Conservation (phyloP, 208 protist genomes). For the Leishmania guyanensis region DNA sequence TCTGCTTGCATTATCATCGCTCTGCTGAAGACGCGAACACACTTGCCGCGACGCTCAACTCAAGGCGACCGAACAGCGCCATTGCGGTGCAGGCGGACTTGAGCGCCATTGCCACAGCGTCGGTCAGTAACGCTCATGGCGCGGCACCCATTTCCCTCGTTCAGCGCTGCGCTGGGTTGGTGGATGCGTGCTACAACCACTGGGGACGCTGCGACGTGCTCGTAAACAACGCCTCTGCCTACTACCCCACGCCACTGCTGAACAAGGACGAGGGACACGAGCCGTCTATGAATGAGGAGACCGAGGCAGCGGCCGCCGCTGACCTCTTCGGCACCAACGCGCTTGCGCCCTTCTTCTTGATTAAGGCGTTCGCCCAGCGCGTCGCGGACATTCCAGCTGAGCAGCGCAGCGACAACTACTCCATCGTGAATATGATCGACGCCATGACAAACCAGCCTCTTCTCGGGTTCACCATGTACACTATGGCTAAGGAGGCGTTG, state of each 20-base stretch:
- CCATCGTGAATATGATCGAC: constrained; percentile 75
- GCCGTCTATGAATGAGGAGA: neutral
- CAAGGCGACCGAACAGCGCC: constrained; percentile 42
- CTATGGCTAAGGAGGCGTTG: constrained; percentile 78
- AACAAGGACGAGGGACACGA: neutral
- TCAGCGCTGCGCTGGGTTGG: constrained; percentile 40
- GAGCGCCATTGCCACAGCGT: constrained; percentile 2
- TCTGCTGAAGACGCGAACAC: constrained; percentile 37
- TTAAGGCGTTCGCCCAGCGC: constrained; percentile 48
- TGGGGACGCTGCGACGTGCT: constrained; percentile 81
- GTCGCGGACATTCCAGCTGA: constrained; percentile 17
- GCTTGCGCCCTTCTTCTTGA: constrained; percentile 70
- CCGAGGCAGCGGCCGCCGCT: constrained; percentile 28
- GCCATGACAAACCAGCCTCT: constrained; percentile 67
- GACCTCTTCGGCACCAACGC: constrained; percentile 80
- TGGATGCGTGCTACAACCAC: constrained; percentile 46
- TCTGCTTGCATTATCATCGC: constrained; percentile 64
- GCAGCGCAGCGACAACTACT: constrained; percentile 27
- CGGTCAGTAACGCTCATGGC: neutral
- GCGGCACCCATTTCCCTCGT: constrained; percentile 15
- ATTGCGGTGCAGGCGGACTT: constrained; percentile 31
- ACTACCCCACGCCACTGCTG: constrained; percentile 67
- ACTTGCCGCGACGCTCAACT: constrained; percentile 58
- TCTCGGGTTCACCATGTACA: constrained; percentile 68
- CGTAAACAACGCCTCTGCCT: constrained; percentile 88